Conservation (phyloP, 768 basidiomycete genomes). For the Austroboletus eburneus region DNA sequence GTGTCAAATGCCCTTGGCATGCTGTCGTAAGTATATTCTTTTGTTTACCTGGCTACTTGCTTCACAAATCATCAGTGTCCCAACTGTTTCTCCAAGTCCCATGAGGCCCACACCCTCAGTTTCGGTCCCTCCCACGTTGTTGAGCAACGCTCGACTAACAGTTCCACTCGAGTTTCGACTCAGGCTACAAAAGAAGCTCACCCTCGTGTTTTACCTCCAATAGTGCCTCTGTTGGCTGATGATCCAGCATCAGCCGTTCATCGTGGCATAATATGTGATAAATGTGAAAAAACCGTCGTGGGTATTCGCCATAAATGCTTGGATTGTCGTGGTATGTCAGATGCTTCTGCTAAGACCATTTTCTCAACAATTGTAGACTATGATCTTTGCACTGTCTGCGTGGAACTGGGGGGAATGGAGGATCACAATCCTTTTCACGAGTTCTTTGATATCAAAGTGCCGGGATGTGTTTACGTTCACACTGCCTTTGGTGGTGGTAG, state of each 20-base stretch:
- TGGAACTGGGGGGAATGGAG: conserved; percentile 45
- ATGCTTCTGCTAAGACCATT: not conserved
- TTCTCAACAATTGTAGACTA: conserved; percentile 46
- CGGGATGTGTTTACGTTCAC: conserved; percentile 63
- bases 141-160: conserved; percentile 10
- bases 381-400: conserved; percentile 64
- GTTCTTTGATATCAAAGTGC: conserved; percentile 65
- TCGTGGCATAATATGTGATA: conserved; percentile 59
- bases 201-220: not conserved
- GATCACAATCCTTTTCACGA: conserved; percentile 61
- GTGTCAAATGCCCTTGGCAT: conserved; percentile 31
- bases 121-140: conserved; percentile 31
- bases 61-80: conserved; percentile 23
- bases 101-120: conserved; percentile 26
- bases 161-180: not conserved
- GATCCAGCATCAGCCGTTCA: conserved; percentile 38
- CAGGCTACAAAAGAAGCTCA: not conserved
- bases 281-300: conserved; percentile 50
- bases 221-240: not conserved
- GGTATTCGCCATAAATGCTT: conserved; percentile 79
- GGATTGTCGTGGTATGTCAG: conserved; percentile 59
- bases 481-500: conserved; percentile 38
- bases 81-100: conserved; percentile 27
- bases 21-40: conserved; percentile 21
- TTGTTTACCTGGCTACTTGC: not conserved